Percentiles rank a stretch among this genome's conserved stretches.
Evolutionary conservation across 768 basidiomycete species (phyloP).

Genomic region (Ramaria sp.): DNA sequence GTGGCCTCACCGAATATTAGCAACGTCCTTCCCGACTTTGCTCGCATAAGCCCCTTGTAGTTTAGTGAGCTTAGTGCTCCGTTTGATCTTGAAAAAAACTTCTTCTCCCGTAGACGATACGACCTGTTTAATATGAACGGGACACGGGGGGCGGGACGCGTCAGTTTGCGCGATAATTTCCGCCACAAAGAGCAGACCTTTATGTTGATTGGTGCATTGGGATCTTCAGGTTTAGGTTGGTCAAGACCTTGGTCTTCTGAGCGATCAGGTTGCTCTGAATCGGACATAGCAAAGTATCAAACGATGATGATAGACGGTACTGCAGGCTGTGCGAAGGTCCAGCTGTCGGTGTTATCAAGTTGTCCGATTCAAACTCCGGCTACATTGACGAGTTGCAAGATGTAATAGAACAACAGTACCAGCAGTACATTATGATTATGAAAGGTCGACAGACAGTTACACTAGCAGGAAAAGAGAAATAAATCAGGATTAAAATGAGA

Average conservation of each 20-base stretch:
- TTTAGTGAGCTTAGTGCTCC: slow-evolving; percentile 85
- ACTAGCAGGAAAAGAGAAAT: background rate
- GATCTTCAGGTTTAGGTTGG: slow-evolving; percentile 40
- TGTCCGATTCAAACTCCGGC: background rate
- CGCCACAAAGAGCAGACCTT: slow-evolving; percentile 36
- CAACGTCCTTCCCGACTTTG: slow-evolving; percentile 85
- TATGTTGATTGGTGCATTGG: slow-evolving; percentile 63
- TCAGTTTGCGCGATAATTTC: background rate
- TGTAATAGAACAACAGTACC: no score
- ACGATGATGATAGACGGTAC: background rate
- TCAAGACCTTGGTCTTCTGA: slow-evolving; percentile 11
- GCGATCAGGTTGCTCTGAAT: slow-evolving; percentile 33
- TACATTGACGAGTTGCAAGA: no score
- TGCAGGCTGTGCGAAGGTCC: background rate
- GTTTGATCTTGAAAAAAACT: slow-evolving; percentile 96
- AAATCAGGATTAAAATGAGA: no score
- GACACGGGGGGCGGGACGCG: background rate
- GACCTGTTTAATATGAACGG: slow-evolving; percentile 42
- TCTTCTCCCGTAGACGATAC: slow-evolving; percentile 70
- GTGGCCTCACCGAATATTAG: slow-evolving; percentile 76
- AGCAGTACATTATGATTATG: no score
- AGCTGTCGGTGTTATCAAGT: background rate
- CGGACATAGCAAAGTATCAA: slow-evolving; percentile 34
- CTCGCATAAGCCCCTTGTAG: slow-evolving; percentile 86
- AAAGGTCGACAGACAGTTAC: no score